Base-by-base conservation (phyloP, 2,329 filamentous ascomycete species). In the Colletotrichum gloeosporioides region DNA sequence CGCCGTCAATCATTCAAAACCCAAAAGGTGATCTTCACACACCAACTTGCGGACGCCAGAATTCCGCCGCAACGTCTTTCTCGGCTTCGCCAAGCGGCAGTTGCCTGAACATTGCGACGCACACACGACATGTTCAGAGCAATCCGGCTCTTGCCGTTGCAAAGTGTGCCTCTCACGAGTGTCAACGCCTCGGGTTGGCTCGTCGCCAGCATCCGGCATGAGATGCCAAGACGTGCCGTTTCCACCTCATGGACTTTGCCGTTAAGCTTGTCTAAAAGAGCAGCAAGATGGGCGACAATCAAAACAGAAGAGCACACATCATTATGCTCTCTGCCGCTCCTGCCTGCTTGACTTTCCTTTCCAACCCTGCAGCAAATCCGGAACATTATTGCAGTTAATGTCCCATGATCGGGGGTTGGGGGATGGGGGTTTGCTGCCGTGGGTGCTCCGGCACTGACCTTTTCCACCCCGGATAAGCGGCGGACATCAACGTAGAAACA, bases 341-440 rank as follows among this genome's bases (percentile, higher is more conserved):
- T 66, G 31, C 31, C 53, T 68, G 25, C 25, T 27, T 65, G 34
- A 25, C 61, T 4, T 34, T 18, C 36, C 36, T 10, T 31, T 15
- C 36, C 18, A 75, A 73, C 77, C 76, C 77, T 78, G 77, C 53
- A 72, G 77, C n/a, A 76, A 76, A 77, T 77, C 77, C 77, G 77
- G 77, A 76, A 77, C 73, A 77, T 77, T 74, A 69, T 69, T 59
- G 70, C 69, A 68, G 29, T 68, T 55, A 63, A 72, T 68, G 73
- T 57, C 69, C 74, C 74, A 64, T 70, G 49, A 66, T 74, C 71
- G 44, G 63, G 69, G 69, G 53, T 44, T 55, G 68, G 44, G 29
- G 44, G 12, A 36, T 27, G 18, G 22, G 32, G 36, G 16, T 63
- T 61, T 66, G 36, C 34, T 66, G 25, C 67, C 4, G 49, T 71